Conservation (phyloP, 2,329 filamentous ascomycete species). For the Chaetomium sp. region DNA sequence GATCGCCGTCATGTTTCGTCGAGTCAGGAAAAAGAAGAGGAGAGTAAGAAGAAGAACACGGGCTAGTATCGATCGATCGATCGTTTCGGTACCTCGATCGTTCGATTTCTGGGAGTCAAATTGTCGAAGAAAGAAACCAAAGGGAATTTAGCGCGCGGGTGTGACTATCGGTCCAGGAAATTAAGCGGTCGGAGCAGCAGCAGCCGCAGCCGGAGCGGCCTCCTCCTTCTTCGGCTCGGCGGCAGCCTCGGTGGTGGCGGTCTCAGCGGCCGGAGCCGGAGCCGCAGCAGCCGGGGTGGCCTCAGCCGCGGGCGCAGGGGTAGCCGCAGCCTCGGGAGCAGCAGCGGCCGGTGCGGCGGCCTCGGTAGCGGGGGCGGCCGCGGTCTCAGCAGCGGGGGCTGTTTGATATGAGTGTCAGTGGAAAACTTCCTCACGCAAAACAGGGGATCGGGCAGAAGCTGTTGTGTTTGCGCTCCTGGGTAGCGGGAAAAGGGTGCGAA, state of each 20-base stretch:
- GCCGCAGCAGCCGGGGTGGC: neutral
- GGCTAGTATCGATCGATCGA: no score
- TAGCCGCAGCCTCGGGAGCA: slow-evolving; percentile 9
- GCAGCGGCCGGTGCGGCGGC: slow-evolving; percentile 1
- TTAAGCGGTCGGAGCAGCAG: slow-evolving; percentile 9
- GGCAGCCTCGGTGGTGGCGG: slow-evolving; percentile 2
- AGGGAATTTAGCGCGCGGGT: neutral
- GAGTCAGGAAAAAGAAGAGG: no score
- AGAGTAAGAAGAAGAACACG: neutral
- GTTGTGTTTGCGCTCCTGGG: neutral
- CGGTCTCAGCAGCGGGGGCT: neutral
- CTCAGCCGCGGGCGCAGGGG: slow-evolving; percentile 13
- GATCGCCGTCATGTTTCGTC: no score
- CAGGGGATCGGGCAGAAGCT: neutral
- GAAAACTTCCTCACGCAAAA: neutral
- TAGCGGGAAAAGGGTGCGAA: neutral
- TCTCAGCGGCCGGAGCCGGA: neutral
- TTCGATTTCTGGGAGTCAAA: neutral
- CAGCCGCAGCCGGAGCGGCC: neutral
- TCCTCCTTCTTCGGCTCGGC: slow-evolving; percentile 23
- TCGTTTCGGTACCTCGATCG: no score
- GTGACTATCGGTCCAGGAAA: neutral
- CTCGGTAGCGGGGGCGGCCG: slow-evolving; percentile 11
- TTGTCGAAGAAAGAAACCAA: neutral
- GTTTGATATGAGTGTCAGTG: neutral